phyloP scores from a whole-genome alignment of 495 filamentous ascomycete species.

The Aspergillus campestris region DNA sequence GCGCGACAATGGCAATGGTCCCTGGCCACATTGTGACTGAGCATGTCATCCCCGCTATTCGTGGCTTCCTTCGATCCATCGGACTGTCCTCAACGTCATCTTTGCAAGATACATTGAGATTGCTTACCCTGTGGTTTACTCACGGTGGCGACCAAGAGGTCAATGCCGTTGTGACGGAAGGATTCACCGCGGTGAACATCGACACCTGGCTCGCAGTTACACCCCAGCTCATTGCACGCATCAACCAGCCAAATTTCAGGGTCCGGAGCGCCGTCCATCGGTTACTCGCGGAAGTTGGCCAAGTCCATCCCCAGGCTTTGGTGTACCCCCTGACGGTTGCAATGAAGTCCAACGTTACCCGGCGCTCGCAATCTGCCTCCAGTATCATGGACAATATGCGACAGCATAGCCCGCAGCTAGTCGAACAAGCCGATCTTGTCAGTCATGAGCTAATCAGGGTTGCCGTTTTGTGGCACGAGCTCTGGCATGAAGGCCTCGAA shows the following conservation, averaged over 20 bases:
- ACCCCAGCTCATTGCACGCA: conserved; percentile 91
- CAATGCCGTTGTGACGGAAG: conserved; percentile 76
- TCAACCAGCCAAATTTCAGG: conserved; percentile 83
- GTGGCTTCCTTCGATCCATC: conserved; percentile 94
- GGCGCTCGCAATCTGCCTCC: conserved; percentile 73
- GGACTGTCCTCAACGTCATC: conserved; percentile 84
- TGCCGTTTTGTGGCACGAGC: conserved; percentile 95
- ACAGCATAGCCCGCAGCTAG: conserved; percentile 84
- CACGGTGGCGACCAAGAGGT: conserved; percentile 86
- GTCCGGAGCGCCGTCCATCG: conserved; percentile 87
- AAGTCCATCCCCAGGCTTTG: conserved; percentile 90
- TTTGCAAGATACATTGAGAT: conserved; percentile 84
- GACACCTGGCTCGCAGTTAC: conserved; percentile 99
- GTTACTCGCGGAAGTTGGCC: conserved; percentile 81
- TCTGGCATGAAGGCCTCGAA: conserved; percentile 98
- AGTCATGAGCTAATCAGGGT: conserved; percentile 93
- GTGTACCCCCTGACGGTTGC: conserved; percentile 99
- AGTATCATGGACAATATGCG: conserved; percentile 98
- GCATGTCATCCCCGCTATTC: conserved; percentile 88
- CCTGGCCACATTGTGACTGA: conserved; percentile 61
- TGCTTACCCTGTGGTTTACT: conserved; percentile 93
- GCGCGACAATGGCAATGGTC: conserved; percentile 35
- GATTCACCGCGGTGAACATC: conserved; percentile 81
- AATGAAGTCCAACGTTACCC: conserved; percentile 81
- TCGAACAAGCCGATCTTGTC: conserved; percentile 90